These are phyloP conservation scores for Mortierella sp. DNA, from an alignment of 371 early-diverging fungal genomes.

Conservation along the genomic window DNA sequence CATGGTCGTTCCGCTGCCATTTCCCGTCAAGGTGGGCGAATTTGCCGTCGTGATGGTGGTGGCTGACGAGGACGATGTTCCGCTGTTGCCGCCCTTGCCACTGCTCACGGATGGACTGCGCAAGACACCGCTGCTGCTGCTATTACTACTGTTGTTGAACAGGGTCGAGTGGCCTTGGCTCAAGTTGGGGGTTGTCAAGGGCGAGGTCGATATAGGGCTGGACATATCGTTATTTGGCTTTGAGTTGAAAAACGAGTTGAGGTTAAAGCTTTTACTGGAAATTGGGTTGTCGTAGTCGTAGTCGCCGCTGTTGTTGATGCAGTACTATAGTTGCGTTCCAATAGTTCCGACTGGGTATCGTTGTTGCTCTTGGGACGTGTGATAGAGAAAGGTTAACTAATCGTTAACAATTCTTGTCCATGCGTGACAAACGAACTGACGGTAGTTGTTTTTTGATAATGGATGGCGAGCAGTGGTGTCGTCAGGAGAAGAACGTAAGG, in stretches of 20 bases:
- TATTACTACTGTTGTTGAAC: neutral
- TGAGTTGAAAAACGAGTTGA: no score
- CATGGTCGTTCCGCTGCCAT: slow-evolving; percentile 13
- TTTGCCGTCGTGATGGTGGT: slow-evolving; percentile 26
- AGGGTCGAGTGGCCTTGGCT: neutral
- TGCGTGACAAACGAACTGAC: no score
- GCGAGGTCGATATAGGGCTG: slow-evolving; percentile 18
- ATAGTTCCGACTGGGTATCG: neutral
- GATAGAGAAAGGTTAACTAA: neutral
- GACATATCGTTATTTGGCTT: neutral
- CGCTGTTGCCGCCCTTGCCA: slow-evolving; percentile 15
- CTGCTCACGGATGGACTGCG: slow-evolving; percentile 33
- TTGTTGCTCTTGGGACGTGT: neutral
- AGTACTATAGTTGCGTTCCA: no score
- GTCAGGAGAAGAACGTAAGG: neutral
- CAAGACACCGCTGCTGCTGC: slow-evolving; percentile 9
- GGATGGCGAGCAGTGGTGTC: no score
- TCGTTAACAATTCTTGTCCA: no score
- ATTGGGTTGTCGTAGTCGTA: neutral
- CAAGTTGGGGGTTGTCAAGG: slow-evolving; percentile 8
- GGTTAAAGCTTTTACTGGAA: neutral
- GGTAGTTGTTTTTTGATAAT: no score
- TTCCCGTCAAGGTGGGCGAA: slow-evolving; percentile 20
- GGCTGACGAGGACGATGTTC: slow-evolving; percentile 31
- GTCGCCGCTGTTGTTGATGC: neutral